These are phyloP conservation scores for Erythrobasidium hasegawianum DNA, from an alignment of 1,284 basidiomycete species.

Conservation along the genomic window DNA sequence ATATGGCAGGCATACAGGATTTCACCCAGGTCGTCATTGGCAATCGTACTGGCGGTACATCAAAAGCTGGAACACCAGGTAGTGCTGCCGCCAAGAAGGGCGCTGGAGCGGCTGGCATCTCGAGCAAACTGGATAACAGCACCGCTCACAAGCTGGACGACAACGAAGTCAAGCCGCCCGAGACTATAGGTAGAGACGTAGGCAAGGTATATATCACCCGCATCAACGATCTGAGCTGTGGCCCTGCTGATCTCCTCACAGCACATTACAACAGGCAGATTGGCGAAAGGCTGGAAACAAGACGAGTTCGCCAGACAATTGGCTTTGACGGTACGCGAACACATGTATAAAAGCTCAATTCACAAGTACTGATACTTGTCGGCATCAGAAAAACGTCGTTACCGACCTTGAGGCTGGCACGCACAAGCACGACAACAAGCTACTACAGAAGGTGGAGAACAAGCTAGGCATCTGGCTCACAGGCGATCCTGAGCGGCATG, in stretches of 20 bases:
- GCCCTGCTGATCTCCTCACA: background rate
- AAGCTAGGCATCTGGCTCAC: slow-evolving; percentile 33
- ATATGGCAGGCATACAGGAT: slow-evolving; percentile 18
- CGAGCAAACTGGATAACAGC: slow-evolving; percentile 1
- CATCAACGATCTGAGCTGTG: background rate
- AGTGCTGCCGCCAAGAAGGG: slow-evolving; percentile 3
- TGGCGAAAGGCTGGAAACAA: slow-evolving; percentile 10
- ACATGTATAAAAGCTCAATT: too few species aligned
- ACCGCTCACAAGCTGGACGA: slow-evolving; percentile 23
- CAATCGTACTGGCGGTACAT: background rate
- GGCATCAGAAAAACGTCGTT: slow-evolving; percentile 10
- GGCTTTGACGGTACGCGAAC: background rate
- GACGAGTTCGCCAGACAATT: slow-evolving; percentile 8
- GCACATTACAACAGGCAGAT: slow-evolving; percentile 10
- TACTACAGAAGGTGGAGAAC: slow-evolving; percentile 22
- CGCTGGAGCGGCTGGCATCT: slow-evolving; percentile 15
- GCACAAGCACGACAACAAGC: slow-evolving; percentile 30
- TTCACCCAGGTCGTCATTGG: slow-evolving; percentile 15
- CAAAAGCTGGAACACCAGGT: background rate
- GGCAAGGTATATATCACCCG: slow-evolving; percentile 18
- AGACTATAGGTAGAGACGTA: slow-evolving; percentile 19
- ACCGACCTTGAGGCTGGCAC: slow-evolving; percentile 13
- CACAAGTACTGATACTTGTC: too few species aligned
- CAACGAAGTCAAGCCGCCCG: slow-evolving; percentile 27
- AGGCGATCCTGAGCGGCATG: background rate